These are phyloP conservation scores for Leccinum fibrillosum DNA, from an alignment of 768 basidiomycete genomes.

Conservation along the genomic window DNA sequence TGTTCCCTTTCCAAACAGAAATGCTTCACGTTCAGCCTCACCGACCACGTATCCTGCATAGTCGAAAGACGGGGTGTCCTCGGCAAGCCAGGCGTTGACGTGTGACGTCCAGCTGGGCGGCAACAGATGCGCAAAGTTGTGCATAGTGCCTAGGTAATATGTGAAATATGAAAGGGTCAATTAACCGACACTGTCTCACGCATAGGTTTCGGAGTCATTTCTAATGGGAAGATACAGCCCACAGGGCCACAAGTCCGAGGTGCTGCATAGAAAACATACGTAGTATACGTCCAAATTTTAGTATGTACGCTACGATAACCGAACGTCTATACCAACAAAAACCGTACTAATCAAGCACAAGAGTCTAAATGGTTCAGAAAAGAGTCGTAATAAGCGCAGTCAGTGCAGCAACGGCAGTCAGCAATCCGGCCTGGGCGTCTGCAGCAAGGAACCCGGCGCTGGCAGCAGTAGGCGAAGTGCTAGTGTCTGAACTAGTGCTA, in stretches of 20 bases:
- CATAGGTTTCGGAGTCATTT: not conserved
- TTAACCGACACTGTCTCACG: not conserved
- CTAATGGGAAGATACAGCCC: not conserved
- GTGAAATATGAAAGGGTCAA: not conserved
- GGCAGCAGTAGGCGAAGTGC: slow-evolving; percentile 25
- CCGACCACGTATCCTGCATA: slow-evolving; percentile 97
- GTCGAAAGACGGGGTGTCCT: slow-evolving; percentile 96
- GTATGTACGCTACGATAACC: not conserved
- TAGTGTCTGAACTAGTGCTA: slow-evolving; percentile 25
- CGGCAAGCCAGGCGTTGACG: slow-evolving; percentile 78
- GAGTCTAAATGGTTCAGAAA: slow-evolving; percentile 13
- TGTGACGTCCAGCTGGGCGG: slow-evolving; percentile 91
- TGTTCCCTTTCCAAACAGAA: slow-evolving; percentile 86
- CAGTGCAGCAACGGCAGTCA: slow-evolving; percentile 35
- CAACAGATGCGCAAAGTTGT: slow-evolving; percentile 55
- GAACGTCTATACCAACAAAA: not conserved
- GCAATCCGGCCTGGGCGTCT: slow-evolving; percentile 29
- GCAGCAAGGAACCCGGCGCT: slow-evolving; percentile 31
- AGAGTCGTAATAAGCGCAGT: slow-evolving; percentile 30
- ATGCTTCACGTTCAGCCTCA: slow-evolving; percentile 81
- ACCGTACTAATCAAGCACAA: not conserved
- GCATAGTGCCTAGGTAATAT: not conserved
- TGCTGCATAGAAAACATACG: not conserved
- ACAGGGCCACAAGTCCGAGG: not conserved
- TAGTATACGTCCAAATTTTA: not conserved